Base-by-base conservation (phyloP, 192 early-diverging fungal genomes). In the Mortierella antarctica region DNA sequence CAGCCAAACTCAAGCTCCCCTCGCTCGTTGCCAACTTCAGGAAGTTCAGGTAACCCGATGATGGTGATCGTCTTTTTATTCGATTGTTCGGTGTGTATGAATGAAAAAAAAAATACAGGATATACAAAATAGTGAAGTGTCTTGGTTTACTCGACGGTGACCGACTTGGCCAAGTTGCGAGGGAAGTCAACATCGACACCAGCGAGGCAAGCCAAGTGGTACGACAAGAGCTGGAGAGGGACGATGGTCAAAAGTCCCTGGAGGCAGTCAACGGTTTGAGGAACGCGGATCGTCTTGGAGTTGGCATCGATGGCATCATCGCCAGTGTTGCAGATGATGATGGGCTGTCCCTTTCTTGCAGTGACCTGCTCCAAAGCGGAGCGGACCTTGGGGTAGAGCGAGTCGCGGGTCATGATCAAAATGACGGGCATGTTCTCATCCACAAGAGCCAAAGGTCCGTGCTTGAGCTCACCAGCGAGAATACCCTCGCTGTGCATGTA, bases 401-500 rank as follows among this genome's bases (percentile, higher is more conserved):
- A 88, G 70, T 99, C 98, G 75, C 95, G 92, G 71, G 94, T 98
- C 97, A 99, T 99, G 85, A 99, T 92, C 60, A 99, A 86, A 62
- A 99, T 93, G 23, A 98, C 94, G 62, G 96, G 93, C 93, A 99
- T 98, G 86, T 96, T 92, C 87, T 97, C 95, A 86, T 98, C 97
- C 71, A 98, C 95, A 70, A 99, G 87, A 11, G 97, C 98, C 65
- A 98, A 79, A 44, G 98, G 97, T 48, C 97, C 98, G 82, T 98
- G 98, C 91, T 99, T 99, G 70, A 99, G 90, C 87, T 99, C 98
- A 72, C 98, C 97, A 49, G 98, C 98, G 79, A 98, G 86, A 77
- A 99, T 99, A 74, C 97, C 97, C 86, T 99, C 98, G 72, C 88
- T 90, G 90, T 99, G 98, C 91, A 99, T 98, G 86, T 99, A 99